A percentile compares a stretch with the other conserved stretches of the same genome.
phyloP scores from a whole-genome alignment of 768 basidiomycete species.

The Agaricus sinodeliciosus region DNA sequence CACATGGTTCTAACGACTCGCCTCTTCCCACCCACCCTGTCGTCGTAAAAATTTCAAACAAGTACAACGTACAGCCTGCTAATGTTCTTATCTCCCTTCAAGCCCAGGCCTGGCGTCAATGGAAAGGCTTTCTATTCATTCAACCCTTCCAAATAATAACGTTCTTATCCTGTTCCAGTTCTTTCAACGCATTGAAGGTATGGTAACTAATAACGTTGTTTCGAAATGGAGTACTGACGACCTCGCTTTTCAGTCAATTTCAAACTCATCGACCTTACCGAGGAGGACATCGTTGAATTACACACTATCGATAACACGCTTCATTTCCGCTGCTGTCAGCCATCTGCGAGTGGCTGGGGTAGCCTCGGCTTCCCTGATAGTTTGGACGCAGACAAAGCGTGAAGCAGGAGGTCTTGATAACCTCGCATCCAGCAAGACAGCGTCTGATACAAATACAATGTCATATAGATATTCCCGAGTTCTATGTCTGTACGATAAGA shows the following conservation, averaged over 20 bases:
- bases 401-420: neutral
- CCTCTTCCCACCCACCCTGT: constrained; percentile 57
- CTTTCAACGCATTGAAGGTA: constrained; percentile 57
- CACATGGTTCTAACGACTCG: constrained; percentile 66
- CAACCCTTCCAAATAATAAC: too few species aligned
- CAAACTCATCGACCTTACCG: constrained; percentile 52
- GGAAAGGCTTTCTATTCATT: too few species aligned
- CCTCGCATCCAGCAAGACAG: too few species aligned
- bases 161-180: constrained; percentile 27
- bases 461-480: too few species aligned
- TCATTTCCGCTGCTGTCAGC: constrained; percentile 62
- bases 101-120: constrained; percentile 48
- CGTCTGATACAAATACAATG: too few species aligned
- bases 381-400: constrained; percentile 12
- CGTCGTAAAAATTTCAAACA: constrained; percentile 56
- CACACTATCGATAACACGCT: constrained; percentile 51
- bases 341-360: constrained; percentile 60
- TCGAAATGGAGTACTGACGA: too few species aligned
- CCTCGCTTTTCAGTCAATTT: constrained; percentile 38
- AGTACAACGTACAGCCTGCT: constrained; percentile 52
- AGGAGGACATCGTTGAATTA: constrained; percentile 55
- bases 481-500: too few species aligned
- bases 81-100: constrained; percentile 69
- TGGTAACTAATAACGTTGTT: too few species aligned
- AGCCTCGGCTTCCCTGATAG: constrained; percentile 56